Evolutionary conservation across 2,329 filamentous ascomycete species (phyloP).

Genomic region (Rhynchosporium graminicola): DNA sequence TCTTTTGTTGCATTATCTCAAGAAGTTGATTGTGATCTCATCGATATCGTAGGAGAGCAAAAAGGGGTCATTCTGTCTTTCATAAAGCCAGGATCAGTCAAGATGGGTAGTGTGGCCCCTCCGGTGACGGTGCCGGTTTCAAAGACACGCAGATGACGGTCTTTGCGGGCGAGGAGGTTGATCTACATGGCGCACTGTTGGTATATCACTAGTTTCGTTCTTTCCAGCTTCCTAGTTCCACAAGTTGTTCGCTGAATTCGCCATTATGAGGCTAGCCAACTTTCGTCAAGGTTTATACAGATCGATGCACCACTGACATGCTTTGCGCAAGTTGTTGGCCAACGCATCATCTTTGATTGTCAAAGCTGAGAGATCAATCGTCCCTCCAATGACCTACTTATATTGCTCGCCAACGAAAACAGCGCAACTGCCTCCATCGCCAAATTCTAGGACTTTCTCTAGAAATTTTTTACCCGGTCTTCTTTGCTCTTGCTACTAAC

Average conservation of each 20-base stretch:
- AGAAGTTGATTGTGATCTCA: constrained; percentile 1
- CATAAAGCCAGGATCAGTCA: neutral
- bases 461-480: neutral
- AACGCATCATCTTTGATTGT: constrained; percentile 15
- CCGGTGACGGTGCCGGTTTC: constrained; percentile 8
- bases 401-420: constrained; percentile 5
- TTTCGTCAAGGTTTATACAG: neutral
- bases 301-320: constrained; percentile 10
- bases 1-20: neutral
- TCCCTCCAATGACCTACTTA: constrained; percentile 5
- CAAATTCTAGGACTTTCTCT: constrained; percentile 6
- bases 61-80: neutral
- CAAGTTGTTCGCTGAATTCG: neutral
- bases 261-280: neutral
- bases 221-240: neutral
- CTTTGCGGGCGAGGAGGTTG: constrained; percentile 10
- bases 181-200: constrained; percentile 1
- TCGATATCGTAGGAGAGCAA: constrained; percentile 5
- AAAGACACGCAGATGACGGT: neutral
- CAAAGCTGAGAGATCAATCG: constrained; percentile 8
- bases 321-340: constrained; percentile 12
- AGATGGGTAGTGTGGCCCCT: constrained; percentile 9
- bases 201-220: constrained; percentile 3
- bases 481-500: constrained; percentile 1
- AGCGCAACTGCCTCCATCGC: constrained; percentile 12